phyloP scores from a whole-genome alignment of 139 green algal species.

The Mychonastes homosphaera region DNA sequence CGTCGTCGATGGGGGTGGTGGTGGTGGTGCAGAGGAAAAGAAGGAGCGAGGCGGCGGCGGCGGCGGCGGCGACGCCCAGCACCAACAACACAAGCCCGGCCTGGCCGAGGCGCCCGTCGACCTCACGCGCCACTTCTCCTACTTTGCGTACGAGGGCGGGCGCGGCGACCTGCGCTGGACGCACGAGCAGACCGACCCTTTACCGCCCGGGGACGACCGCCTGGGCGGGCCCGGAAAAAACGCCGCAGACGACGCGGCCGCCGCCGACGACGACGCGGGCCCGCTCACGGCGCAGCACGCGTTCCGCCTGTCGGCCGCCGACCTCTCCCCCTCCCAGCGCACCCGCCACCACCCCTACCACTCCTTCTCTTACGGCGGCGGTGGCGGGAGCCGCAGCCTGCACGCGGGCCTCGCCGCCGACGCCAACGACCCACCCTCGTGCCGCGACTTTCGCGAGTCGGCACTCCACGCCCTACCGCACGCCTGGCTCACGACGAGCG shows the following conservation, averaged over 20 bases:
- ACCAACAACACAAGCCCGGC: too few species aligned
- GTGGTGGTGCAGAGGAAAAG: conserved; percentile 9
- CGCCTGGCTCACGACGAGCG: conserved; percentile 41
- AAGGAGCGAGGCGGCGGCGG: conserved; percentile 6
- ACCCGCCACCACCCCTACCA: too few species aligned
- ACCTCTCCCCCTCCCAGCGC: too few species aligned
- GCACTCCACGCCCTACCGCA: conserved; percentile 78
- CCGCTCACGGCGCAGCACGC: conserved; percentile 70
- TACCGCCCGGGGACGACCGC: too few species aligned
- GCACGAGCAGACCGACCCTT: too few species aligned
- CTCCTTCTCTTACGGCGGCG: too few species aligned
- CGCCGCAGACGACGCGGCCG: conserved; percentile 55
- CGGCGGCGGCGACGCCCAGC: conserved; percentile 12
- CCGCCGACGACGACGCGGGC: conserved; percentile 46
- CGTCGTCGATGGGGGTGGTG: neutral
- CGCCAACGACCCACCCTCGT: too few species aligned
- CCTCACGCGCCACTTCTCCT: conserved; percentile 69
- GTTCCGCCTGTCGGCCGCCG: too few species aligned
- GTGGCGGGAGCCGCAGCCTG: too few species aligned
- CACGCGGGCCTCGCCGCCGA: too few species aligned
- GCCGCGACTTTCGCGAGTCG: conserved; percentile 80
- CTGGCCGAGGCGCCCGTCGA: conserved; percentile 33
- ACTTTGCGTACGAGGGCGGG: conserved; percentile 77
- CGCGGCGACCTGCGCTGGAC: conserved; percentile 65
- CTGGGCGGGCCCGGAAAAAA: too few species aligned